Percentiles rank a stretch among this genome's conserved stretches.
phyloP scores from a whole-genome alignment of 2,329 filamentous ascomycete species.

The Thermoascus crustaceus region DNA sequence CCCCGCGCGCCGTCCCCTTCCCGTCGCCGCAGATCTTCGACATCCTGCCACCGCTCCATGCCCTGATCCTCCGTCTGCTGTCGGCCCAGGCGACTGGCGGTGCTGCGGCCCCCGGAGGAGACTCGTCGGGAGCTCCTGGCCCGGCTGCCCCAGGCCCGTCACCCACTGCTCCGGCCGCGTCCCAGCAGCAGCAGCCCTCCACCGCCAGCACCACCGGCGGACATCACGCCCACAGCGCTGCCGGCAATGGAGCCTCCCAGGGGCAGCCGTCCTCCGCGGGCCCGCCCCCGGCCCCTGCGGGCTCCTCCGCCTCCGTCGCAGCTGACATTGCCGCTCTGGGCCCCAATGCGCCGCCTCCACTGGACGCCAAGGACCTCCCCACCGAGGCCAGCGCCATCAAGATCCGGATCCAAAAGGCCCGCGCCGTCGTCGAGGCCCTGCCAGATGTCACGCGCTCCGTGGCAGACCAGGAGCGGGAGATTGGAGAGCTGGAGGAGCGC shows the following conservation, averaged over 20 bases:
- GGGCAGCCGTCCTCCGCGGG: constrained; percentile 18
- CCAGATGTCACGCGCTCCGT: constrained; percentile 39
- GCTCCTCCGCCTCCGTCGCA: constrained; percentile 10
- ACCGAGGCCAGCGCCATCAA: constrained; percentile 70
- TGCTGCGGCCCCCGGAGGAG: constrained; percentile 19
- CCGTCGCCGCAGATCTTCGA: constrained; percentile 79
- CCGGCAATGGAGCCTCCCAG: constrained; percentile 14
- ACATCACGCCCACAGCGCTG: constrained; percentile 15
- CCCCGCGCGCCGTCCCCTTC: constrained; percentile 45
- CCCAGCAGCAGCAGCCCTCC: constrained; percentile 19
- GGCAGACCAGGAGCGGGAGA: constrained; percentile 38
- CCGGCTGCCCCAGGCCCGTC: constrained; percentile 11
- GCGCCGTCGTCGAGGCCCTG: constrained; percentile 39
- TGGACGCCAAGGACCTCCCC: constrained; percentile 68
- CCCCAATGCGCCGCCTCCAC: constrained; percentile 32
- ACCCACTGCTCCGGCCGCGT: constrained; percentile 8
- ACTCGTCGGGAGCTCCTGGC: constrained; percentile 11
- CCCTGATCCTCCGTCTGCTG: constrained; percentile 67
- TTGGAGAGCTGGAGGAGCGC: constrained; percentile 32
- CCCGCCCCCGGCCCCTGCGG: constrained; percentile 24
- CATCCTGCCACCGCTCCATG: constrained; percentile 71
- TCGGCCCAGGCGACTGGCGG: constrained; percentile 11
- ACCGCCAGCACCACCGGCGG: constrained; percentile 21
- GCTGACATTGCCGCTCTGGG: constrained; percentile 18
- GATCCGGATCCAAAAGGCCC: constrained; percentile 73